phyloP scores from a whole-genome alignment of 2,329 filamentous ascomycete genomes.

The Sclerotiophoma versabilis region DNA sequence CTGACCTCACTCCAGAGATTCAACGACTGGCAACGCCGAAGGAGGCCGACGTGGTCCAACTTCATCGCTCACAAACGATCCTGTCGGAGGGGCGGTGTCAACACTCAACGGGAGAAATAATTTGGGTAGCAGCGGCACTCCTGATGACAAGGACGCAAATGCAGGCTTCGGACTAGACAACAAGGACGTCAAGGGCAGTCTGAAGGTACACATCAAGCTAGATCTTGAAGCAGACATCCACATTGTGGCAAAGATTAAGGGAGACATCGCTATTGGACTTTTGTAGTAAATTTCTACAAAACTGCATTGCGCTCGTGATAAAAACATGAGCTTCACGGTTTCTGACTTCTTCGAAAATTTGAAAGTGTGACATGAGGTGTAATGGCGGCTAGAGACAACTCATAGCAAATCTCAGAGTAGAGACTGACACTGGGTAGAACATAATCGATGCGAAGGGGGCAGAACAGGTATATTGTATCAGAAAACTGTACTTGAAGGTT shows the following conservation, averaged over 20 bases:
- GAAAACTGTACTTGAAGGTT: no score
- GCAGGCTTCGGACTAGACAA: constrained; percentile 30
- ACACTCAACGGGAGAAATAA: neutral
- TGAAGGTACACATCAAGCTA: constrained; percentile 35
- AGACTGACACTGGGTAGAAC: no score
- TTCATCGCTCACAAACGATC: constrained; percentile 9
- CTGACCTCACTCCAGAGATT: neutral
- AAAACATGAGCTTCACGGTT: no score
- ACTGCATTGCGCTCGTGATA: no score
- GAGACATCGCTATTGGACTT: constrained; percentile 33
- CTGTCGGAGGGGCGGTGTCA: constrained; percentile 16
- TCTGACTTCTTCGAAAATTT: no score
- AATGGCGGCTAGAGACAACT: no score
- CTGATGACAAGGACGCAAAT: constrained; percentile 7
- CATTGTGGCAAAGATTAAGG: constrained; percentile 30
- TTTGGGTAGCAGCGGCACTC: neutral
- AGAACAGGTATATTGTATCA: no score
- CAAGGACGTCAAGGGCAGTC: constrained; percentile 33
- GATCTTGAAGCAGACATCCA: constrained; percentile 32
- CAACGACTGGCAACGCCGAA: constrained; percentile 7
- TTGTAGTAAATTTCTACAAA: constrained; percentile 23
- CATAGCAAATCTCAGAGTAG: no score
- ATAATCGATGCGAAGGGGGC: no score
- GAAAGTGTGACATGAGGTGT: no score
- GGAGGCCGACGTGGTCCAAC: constrained; percentile 9